phyloP scores from a whole-genome alignment of 306 rosid genomes.

The Glycine soja region DNA sequence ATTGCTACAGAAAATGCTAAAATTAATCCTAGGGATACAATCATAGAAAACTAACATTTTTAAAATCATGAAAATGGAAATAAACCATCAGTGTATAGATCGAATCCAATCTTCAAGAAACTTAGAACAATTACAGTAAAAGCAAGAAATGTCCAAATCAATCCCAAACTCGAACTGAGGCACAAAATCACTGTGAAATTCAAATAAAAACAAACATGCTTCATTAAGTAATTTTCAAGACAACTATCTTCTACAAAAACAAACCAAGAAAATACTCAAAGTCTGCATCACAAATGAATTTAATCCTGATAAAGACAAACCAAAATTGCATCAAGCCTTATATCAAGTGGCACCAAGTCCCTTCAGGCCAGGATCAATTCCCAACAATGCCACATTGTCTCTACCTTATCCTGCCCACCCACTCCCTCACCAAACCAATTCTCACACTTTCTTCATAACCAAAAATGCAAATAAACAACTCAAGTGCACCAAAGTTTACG shows the following conservation, averaged over 20 bases:
- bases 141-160: background rate
- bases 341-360: constrained; percentile 29
- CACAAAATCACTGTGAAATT: constrained; percentile 32
- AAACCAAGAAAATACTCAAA: constrained; percentile 27
- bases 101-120: constrained; percentile 20
- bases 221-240: background rate
- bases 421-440: background rate
- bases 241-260: constrained; percentile 7
- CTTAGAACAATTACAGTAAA: background rate
- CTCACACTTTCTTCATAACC: constrained; percentile 12
- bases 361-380: constrained; percentile 4
- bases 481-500: background rate
- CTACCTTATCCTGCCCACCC: constrained; percentile 31
- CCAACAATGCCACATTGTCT: background rate
- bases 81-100: background rate
- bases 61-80: constrained; percentile 27
- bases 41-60: background rate
- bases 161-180: background rate
- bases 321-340: constrained; percentile 5
- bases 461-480: background rate
- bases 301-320: constrained; percentile 12
- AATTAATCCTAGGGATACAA: too few relatives aligned
- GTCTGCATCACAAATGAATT: constrained; percentile 28
- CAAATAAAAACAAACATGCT: background rate
- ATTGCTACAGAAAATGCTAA: constrained; percentile 5